These are phyloP conservation scores for Peronospora destructor DNA, from an alignment of 352 stramenopile species.

Conservation along the genomic window DNA sequence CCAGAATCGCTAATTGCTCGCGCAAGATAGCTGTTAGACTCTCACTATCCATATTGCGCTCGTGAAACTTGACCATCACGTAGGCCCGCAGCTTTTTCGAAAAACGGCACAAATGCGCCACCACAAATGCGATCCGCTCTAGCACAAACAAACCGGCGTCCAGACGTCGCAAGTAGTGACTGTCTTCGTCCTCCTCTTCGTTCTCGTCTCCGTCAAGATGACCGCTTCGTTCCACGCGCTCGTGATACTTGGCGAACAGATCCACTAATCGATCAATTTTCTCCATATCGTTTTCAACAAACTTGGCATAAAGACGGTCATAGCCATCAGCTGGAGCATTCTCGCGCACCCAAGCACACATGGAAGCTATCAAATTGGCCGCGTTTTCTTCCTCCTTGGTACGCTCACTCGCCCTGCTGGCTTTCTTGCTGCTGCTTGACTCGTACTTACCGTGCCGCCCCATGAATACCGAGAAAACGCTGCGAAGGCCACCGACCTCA, in stretches of 20 bases:
- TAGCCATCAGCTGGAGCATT: slow-evolving; percentile 48
- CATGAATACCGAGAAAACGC: slow-evolving; percentile 71
- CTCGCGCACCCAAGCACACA: slow-evolving; percentile 44
- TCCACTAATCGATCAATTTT: slow-evolving; percentile 77
- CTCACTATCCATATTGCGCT: slow-evolving; percentile 53
- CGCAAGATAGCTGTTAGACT: slow-evolving; percentile 36
- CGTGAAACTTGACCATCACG: slow-evolving; percentile 69
- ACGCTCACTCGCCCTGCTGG: slow-evolving; percentile 24
- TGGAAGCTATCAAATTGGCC: slow-evolving; percentile 53
- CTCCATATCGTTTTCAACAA: slow-evolving; percentile 76
- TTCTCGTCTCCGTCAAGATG: slow-evolving; percentile 34
- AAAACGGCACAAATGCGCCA: slow-evolving; percentile 57
- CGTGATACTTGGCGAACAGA: slow-evolving; percentile 68
- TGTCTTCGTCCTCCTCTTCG: slow-evolving; percentile 44
- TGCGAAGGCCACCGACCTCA: slow-evolving; percentile 53
- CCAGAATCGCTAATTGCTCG: slow-evolving; percentile 55
- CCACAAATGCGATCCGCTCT: slow-evolving; percentile 55
- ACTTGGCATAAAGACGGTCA: slow-evolving; percentile 72
- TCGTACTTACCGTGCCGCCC: slow-evolving; percentile 41
- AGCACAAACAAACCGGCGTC: slow-evolving; percentile 77
- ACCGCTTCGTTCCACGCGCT: slow-evolving; percentile 34
- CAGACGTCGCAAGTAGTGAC: slow-evolving; percentile 50
- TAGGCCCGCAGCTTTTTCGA: slow-evolving; percentile 61
- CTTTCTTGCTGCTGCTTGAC: slow-evolving; percentile 21
- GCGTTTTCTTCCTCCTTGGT: slow-evolving; percentile 62